Evolutionary conservation across 306 rosid genomes (phyloP).

Genomic region (Lathyrus tuberosus): DNA sequence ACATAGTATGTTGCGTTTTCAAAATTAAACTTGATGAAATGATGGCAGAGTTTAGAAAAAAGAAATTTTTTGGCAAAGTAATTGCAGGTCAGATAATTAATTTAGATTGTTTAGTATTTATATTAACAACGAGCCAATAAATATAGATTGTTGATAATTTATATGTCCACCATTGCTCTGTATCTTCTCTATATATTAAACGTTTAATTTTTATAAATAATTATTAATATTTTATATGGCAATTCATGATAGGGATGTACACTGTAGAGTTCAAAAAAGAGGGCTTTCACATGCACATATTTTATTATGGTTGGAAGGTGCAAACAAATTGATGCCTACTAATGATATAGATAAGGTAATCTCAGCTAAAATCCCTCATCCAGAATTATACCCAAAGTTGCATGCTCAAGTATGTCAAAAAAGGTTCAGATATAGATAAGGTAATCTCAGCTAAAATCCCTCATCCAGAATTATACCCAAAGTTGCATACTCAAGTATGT

Average conservation of each 20-base stretch:
- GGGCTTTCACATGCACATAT: too few species aligned
- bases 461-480: not conserved
- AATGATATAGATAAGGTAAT: not conserved
- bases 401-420: too few species aligned
- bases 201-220: too few species aligned
- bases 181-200: too few species aligned
- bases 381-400: not conserved
- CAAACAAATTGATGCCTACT: not conserved
- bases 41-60: not conserved
- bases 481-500: not conserved
- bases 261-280: not conserved
- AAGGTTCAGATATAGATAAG: not conserved
- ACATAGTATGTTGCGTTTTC: not conserved
- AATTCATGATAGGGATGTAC: not conserved
- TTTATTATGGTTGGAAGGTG: not conserved
- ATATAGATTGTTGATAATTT: too few species aligned
- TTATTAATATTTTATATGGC: too few species aligned
- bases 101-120: too few species aligned
- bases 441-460: not conserved
- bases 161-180: too few species aligned
- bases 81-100: not conserved
- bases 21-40: not conserved
- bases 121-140: too few species aligned
- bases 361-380: not conserved
- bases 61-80: not conserved